These are phyloP conservation scores for Fonsecaea erecta DNA, from an alignment of 2,329 filamentous ascomycete species.

Conservation along the genomic window DNA sequence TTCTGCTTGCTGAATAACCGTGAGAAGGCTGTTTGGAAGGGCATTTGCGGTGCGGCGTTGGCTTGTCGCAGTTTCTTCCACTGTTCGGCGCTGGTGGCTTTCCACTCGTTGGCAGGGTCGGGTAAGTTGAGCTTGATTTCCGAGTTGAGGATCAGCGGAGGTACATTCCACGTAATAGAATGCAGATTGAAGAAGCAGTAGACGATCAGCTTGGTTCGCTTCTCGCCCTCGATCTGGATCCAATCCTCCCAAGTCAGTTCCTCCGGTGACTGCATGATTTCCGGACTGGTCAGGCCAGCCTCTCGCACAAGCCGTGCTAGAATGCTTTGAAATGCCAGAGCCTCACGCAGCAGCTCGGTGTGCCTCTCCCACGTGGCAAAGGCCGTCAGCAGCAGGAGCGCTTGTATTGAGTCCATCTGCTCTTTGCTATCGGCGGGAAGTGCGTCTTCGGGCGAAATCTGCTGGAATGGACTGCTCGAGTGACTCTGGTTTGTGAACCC, in stretches of 20 bases:
- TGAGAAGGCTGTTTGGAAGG: slow-evolving; percentile 53
- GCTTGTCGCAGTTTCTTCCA: slow-evolving; percentile 50
- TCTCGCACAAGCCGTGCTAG: slow-evolving; percentile 61
- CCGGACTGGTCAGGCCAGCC: slow-evolving; percentile 49
- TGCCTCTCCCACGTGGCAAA: slow-evolving; percentile 66
- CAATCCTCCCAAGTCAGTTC: slow-evolving; percentile 59
- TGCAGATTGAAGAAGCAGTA: slow-evolving; percentile 65
- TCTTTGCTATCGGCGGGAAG: slow-evolving; percentile 49
- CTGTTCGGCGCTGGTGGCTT: slow-evolving; percentile 54
- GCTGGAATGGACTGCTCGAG: slow-evolving; percentile 51
- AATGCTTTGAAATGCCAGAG: slow-evolving; percentile 61
- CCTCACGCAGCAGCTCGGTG: slow-evolving; percentile 61
- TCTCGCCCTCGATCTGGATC: slow-evolving; percentile 58
- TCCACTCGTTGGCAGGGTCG: slow-evolving; percentile 60
- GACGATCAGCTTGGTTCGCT: slow-evolving; percentile 61
- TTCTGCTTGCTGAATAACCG: slow-evolving; percentile 50
- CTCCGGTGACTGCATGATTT: slow-evolving; percentile 32
- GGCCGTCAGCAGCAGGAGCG: slow-evolving; percentile 60
- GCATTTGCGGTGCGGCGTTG: slow-evolving; percentile 34
- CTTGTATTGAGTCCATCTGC: slow-evolving; percentile 56
- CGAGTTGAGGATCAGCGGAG: slow-evolving; percentile 61
- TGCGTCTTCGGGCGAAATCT: slow-evolving; percentile 31
- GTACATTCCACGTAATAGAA: slow-evolving; percentile 66
- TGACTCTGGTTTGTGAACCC: slow-evolving; percentile 51
- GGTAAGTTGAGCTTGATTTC: slow-evolving; percentile 61